Evolutionary conservation across 805 yeast genomes (phyloP), one percentile per base, ranked within the genome.

Genomic region (Candida tibetensis): DNA sequence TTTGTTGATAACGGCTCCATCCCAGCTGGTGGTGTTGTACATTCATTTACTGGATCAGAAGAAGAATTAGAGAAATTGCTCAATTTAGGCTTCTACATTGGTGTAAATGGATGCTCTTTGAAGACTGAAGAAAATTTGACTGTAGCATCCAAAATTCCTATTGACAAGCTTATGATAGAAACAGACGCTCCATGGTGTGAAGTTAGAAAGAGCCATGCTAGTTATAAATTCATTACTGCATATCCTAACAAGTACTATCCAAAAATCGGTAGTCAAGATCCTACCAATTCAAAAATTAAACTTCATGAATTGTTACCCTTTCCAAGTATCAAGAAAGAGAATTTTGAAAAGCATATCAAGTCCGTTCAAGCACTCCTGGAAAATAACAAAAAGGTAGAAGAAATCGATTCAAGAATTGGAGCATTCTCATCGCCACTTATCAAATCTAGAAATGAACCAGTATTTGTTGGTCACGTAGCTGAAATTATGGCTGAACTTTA

Each of bases 101-200:
- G 98, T 29, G 69, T 93, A 42, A 93, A 93, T 58, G 99, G 99
- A 3, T 93, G 98, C 53, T 89, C 98, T 1, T 72, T 93, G 47
- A 85, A 83, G 53, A 79, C 86, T 0, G 77, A 77, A 40, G 89
- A 84, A 45, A 88, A 85, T 53, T 62, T 89, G 10, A 70, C 72
- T 18, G 88, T 82, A 17, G 87, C 82, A 0, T 62, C 66, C 29
- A 51, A 57, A 17, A 75, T 93, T n/a, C 98, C 98, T 0, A 52
- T 79, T 6, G 77, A 80, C 4, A 74, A 71, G 51, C 58, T 93
- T 30, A 62, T 91, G 72, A 74, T 93, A 7, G 99, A 93, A 57
- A 91, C 97, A 0, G 99, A 93, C 62, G 89, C 97, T 3, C 99
- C 99, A 1, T 93, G 99, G 99, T 93, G 99, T 66, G 98, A 90